Percentiles rank a stretch among this genome's conserved stretches.
Conservation (phyloP, 306 rosid genomes). For the Malus domestica region ASM211411v1 NC_041795.1:2252501-2253000, state of each 20-base stretch:
- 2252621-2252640: neutral
- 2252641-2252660: neutral
- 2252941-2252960: neutral
- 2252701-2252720: neutral
- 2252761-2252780: neutral
- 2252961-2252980: neutral
- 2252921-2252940: neutral
- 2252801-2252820: neutral
- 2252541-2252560: conserved; percentile 26
- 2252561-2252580: neutral
- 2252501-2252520: conserved; percentile 78
- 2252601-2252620: neutral
- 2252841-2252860: neutral
- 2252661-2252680: too few species aligned
- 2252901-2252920: neutral
- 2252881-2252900: neutral
- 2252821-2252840: neutral
- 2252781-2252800: neutral
- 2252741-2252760: neutral
- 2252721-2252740: neutral
- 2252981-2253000: neutral
- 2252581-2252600: neutral
- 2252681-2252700: neutral
- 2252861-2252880: neutral
- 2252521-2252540: conserved; percentile 59